Conservation (phyloP, 2,329 filamentous ascomycete genomes). For the Penicillium brasilianum region DNA sequence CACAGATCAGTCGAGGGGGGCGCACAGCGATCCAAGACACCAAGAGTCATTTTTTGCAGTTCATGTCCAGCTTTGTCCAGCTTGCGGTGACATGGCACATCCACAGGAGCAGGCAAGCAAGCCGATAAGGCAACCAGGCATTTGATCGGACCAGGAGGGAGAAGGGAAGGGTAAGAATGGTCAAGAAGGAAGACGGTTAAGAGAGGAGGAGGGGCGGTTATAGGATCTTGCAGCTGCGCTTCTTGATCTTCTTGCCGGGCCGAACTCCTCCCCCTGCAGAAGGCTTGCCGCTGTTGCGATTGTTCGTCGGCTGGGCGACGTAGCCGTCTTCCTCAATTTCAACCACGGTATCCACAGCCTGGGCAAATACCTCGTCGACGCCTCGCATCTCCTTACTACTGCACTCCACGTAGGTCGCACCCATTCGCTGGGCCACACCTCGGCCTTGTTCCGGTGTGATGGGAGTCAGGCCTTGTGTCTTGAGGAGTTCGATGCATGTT, state of each 20-base stretch:
- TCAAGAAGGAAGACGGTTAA: conserved; percentile 20
- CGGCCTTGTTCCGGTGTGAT: conserved; percentile 90
- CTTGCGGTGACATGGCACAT: conserved; percentile 32
- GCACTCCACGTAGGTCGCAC: conserved; percentile 95
- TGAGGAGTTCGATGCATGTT: conserved; percentile 97
- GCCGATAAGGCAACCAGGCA: conserved; percentile 45
- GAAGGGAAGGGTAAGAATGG: conserved; percentile 21
- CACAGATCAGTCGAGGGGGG: conserved; percentile 19
- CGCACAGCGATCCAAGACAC: conserved; percentile 30
- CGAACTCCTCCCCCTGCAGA: conserved; percentile 43
- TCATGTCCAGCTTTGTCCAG: conserved; percentile 34
- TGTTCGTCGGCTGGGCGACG: conserved; percentile 37
- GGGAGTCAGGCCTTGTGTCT: conserved; percentile 93
- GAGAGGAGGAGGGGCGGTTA: conserved; percentile 51
- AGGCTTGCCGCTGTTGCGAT: conserved; percentile 27
- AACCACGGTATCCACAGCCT: conserved; percentile 87
- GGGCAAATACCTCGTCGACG: conserved; percentile 94
- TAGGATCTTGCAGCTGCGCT: conserved; percentile 80
- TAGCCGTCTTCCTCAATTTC: conserved; percentile 71
- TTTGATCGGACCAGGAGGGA: conserved; percentile 31
- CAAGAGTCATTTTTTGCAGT: conserved; percentile 22
- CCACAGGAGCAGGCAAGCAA: conserved; percentile 29
- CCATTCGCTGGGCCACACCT: conserved; percentile 89
- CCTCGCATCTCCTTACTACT: conserved; percentile 94
- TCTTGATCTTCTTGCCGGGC: conserved; percentile 72